Evolutionary conservation across 768 basidiomycete species (phyloP).

Genomic region (Dacryopinax primogenitus): DNA sequence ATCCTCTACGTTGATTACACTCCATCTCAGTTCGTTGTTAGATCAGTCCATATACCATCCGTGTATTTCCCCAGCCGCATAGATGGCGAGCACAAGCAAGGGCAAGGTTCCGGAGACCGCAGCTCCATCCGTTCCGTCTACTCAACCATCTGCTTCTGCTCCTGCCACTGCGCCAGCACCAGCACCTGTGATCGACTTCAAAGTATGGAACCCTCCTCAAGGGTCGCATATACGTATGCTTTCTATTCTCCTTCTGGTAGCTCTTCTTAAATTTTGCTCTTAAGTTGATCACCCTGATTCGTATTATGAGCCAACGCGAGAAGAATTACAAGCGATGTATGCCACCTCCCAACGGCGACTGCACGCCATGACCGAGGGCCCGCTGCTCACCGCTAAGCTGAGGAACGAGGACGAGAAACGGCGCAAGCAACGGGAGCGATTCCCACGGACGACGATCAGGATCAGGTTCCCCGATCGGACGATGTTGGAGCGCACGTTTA

Average conservation of each 20-base stretch:
- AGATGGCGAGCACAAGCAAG: background rate
- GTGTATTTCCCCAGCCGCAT: background rate
- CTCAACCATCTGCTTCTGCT: background rate
- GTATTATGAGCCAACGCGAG: constrained; percentile 57
- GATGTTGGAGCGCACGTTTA: constrained; percentile 64
- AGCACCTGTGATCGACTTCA: background rate
- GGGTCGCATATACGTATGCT: background rate
- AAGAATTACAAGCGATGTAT: constrained; percentile 60
- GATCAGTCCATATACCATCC: background rate
- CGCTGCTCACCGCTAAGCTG: constrained; percentile 48
- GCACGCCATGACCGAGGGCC: constrained; percentile 52
- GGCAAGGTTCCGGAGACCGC: background rate
- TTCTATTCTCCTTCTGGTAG: background rate
- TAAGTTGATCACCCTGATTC: constrained; percentile 38
- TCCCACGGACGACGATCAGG: constrained; percentile 59
- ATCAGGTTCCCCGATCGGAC: constrained; percentile 70
- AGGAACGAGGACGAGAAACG: constrained; percentile 49
- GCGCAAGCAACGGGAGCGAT: constrained; percentile 39
- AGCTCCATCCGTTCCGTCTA: background rate
- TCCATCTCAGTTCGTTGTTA: background rate
- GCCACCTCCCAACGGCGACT: constrained; percentile 47
- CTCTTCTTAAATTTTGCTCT: background rate
- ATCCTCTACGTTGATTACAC: background rate
- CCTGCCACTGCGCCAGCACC: background rate
- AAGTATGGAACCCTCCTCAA: background rate